Evolutionary conservation across 2,329 filamentous ascomycete genomes (phyloP), one percentile per base, ranked within the genome.

Genomic region (Beauveria sp.): DNA sequence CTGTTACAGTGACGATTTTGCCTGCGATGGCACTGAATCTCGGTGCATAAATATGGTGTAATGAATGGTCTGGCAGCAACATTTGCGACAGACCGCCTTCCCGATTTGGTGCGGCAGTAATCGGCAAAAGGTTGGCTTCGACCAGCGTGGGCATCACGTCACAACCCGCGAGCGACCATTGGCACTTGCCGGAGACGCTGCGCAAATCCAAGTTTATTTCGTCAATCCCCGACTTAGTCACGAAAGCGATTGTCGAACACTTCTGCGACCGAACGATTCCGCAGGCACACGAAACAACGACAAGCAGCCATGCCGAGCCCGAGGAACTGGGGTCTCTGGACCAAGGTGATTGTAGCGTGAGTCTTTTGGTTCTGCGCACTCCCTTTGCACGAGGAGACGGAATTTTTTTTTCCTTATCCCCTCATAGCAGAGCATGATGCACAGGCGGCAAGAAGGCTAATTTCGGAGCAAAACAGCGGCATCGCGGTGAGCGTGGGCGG

Each of bases 401-500:
- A 3, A 3, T 22, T 22, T 4, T 38, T 38, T 14, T 38, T 14
- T n/a, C n/a, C n/a, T 38, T 16, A 38, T 38, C 34, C 12, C 34
- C 34, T 38, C 5, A 5, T 38, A 38, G 14, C 34, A 38, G 12
- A 38, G 14, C 14, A 38, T 38, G 14, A 38, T 38, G 14, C 14
- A 16, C 12, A 38, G 34, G 34, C 34, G 53, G 60, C 65, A 59
- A 66, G 60, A 61, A 26, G 40, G 31, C 50, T 62, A 64, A 59
- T 62, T 6, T 38, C 5, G 34, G 64, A 45, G 31, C 50, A 49
- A 3, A 60, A 65, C 69, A 97, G 93, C 63, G 90, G 90, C 68
- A 81, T 80, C 48, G 75, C 81, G 52, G 80, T 95, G 68, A 88
- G 86, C 70, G 81, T 97, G 63, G 95, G 95, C 58, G 95, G 95